phyloP scores from a whole-genome alignment of 1,139 yeast genomes.

The Kodamaea suecica region DNA sequence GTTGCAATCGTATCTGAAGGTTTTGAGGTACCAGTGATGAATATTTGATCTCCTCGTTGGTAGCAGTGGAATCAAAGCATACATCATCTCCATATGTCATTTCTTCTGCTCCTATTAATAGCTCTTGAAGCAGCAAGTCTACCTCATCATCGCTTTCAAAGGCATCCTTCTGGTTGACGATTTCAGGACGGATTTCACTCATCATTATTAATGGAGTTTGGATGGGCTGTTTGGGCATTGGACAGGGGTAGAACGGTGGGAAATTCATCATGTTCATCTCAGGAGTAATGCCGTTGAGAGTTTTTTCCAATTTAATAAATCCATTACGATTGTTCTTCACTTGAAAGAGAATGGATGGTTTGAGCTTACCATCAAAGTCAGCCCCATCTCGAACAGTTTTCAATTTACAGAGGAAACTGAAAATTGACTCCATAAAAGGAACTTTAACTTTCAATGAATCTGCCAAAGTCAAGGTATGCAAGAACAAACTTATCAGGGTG shows the following conservation, averaged over 20 bases:
- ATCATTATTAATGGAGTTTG: conserved; percentile 3
- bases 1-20: background rate
- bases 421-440: conserved; percentile 17
- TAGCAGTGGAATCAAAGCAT: conserved; percentile 5
- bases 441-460: conserved; percentile 7
- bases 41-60: no score
- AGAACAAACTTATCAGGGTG: conserved; percentile 10
- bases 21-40: no score
- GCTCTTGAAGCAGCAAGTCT: conserved; percentile 19
- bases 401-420: conserved; percentile 14
- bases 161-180: background rate
- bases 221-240: conserved; percentile 18
- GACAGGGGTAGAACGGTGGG: conserved; percentile 25
- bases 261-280: conserved; percentile 27
- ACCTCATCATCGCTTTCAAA: conserved; percentile 8
- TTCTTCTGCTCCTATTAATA: conserved; percentile 22
- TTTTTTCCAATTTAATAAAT: conserved; percentile 10
- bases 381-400: conserved; percentile 13
- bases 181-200: background rate
- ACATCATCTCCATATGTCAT: conserved; percentile 21
- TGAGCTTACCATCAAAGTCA: conserved; percentile 10
- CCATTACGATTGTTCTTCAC: conserved; percentile 11
- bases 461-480: conserved; percentile 13
- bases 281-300: conserved; percentile 22
- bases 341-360: conserved; percentile 14